Base-by-base conservation (phyloP, 257 asterid species). In the Nicotiana tabacum region DNA sequence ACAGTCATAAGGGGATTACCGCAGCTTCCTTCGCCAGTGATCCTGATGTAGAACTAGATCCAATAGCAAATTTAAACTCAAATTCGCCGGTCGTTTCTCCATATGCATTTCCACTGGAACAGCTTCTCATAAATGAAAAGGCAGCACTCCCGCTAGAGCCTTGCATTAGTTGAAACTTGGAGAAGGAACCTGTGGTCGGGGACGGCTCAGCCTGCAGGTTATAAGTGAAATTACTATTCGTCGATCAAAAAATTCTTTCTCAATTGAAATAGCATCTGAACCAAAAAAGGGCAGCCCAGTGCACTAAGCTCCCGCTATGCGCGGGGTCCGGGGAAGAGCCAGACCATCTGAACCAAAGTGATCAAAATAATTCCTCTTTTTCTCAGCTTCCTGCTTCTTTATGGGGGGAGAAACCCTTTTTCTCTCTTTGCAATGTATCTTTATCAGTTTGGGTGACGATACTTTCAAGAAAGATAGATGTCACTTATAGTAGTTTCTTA, bases 171-270 rank as follows among this genome's bases (percentile, higher is more conserved):
- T 90, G 96, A 85, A 90, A 84, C 83, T 90, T 88, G 88, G 91
- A 94, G 89, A 94, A 88, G 78, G 98, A 93, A 56, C 99, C 99
- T 16, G 98, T 96, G 64, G 99, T 96, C 60, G 99, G 99, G 86
- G 99, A 96, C 83, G 97, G 98, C 89, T 96, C 99, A 74, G 93
- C 95, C 99, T 96, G 94, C 80, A 74, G 43, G 80, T 74, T 74
- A 74, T 48, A 74, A 27, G 55, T 35, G 43, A 74, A 15, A 74
- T 16, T 53, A 51, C 64, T 27, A 74, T 24, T 72, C 60, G 27
- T 5, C 51, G 15, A 72, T 72, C 21, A 21, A 21, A 21, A 21
- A 21, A 21, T 72, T 9, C 79, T 72, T 46, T 70, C 58, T 33
- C 48, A 46, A 72, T 72, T 13, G n/a, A 46, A 24, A 29, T 27